Evolutionary conservation across 805 yeast species (phyloP).

Genomic region (Starmerella ratchasimensis): DNA sequence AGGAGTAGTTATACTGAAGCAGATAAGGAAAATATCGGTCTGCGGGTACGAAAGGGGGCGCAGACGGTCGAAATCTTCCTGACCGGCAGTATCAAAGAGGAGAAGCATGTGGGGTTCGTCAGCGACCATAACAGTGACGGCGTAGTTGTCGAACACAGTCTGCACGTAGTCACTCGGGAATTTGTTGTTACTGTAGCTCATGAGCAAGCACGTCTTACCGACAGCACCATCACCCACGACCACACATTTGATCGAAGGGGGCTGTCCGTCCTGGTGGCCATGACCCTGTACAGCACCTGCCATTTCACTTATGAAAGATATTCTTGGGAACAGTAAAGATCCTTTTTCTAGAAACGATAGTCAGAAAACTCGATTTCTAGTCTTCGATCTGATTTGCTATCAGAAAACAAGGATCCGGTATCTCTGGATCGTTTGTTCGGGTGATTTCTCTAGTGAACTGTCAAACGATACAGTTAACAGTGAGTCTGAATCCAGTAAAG

Average conservation of each 20-base stretch:
- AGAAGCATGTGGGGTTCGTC: constrained; percentile 97
- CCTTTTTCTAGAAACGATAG: too few relatives aligned
- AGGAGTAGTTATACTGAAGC: constrained; percentile 93
- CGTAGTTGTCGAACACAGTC: constrained; percentile 80
- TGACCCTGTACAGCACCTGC: constrained; percentile 14
- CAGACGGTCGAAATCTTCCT: constrained; percentile 95
- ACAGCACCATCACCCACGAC: constrained; percentile 99
- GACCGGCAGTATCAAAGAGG: constrained; percentile 97
- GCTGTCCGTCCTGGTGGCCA: constrained; percentile 11
- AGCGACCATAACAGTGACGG: constrained; percentile 48
- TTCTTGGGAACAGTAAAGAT: too few relatives aligned
- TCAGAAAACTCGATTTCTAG: too few relatives aligned
- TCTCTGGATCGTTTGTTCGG: too few relatives aligned
- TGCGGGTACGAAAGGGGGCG: constrained; percentile 96
- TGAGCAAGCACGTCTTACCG: constrained; percentile 88
- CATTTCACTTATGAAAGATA: too few relatives aligned
- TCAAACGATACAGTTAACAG: too few relatives aligned
- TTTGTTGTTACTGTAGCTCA: constrained; percentile 91
- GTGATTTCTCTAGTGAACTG: too few relatives aligned
- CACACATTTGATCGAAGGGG: constrained; percentile 60
- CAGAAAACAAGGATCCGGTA: too few relatives aligned
- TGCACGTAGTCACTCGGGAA: constrained; percentile 98
- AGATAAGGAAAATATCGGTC: constrained; percentile 89
- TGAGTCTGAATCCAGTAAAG: too few relatives aligned
- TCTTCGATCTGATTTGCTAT: too few relatives aligned